Percentiles rank a stretch among this genome's conserved stretches.
Evolutionary conservation across 306 rosid species (phyloP).

Genomic region (Cucumis hystrix): DNA sequence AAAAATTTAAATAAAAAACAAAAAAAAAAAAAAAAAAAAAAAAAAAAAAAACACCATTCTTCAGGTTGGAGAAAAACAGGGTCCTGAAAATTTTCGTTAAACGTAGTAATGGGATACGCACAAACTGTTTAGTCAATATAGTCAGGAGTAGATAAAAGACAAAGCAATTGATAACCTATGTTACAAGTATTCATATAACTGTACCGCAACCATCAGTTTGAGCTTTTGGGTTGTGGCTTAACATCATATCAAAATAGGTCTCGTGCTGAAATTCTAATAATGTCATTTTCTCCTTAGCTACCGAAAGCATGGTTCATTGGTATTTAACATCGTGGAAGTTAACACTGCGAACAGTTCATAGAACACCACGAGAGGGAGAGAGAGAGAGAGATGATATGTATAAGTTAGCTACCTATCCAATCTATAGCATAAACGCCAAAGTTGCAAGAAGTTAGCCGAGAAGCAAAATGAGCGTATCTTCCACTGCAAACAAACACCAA

Average conservation of each 20-base stretch:
- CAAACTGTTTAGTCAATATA: not conserved
- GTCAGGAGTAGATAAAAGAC: not conserved
- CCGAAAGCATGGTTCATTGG: not conserved
- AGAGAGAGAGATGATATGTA: not conserved
- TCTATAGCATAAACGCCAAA: conserved; percentile 98
- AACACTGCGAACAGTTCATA: not conserved
- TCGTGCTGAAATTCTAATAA: too few relatives aligned
- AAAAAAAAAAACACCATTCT: not conserved
- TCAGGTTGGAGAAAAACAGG: not conserved
- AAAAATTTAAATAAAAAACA: too few relatives aligned
- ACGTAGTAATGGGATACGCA: not conserved
- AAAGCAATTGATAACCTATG: not conserved
- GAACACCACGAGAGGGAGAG: not conserved
- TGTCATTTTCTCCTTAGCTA: not conserved
- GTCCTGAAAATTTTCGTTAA: not conserved
- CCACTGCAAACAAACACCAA: conserved; percentile 52
- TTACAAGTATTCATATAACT: too few relatives aligned
- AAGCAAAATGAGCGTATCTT: conserved; percentile 78
- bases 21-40: not conserved
- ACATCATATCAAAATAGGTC: not conserved
- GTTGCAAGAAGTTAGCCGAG: conserved; percentile 58
- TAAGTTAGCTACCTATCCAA: conserved; percentile 65
- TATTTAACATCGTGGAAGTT: too few relatives aligned
- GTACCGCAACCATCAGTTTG: not conserved
- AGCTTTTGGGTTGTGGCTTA: not conserved